A percentile compares a stretch with the other conserved stretches of the same genome.
Evolutionary conservation across 441 rosid species (phyloP).

Genomic region (Syzygium malaccense): DNA sequence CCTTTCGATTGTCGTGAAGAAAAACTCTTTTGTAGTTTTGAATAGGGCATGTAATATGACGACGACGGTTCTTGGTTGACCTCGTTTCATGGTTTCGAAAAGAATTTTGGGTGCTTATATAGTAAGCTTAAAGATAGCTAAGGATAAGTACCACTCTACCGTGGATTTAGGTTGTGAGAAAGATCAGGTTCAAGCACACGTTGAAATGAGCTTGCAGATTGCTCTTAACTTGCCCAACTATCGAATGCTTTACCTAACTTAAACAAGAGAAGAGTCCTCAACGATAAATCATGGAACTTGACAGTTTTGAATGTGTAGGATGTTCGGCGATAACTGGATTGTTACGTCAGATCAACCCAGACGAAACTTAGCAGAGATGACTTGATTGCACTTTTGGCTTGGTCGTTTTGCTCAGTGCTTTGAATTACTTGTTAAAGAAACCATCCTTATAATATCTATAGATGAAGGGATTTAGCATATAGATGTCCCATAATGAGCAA

Average conservation of each 20-base stretch:
- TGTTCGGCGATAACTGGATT: rapidly evolving
- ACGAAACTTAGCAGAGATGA: background rate
- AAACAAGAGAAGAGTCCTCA: background rate
- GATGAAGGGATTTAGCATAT: background rate
- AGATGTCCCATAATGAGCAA: background rate
- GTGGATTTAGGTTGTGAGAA: background rate
- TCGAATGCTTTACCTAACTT: background rate
- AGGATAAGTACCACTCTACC: background rate
- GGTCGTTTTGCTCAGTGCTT: background rate
- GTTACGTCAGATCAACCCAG: background rate
- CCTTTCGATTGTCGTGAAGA: background rate
- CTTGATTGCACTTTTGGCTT: background rate
- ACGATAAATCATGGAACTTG: background rate
- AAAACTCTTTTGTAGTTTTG: background rate
- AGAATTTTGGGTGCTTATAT: background rate
- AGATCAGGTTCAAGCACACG: background rate
- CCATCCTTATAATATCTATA: background rate
- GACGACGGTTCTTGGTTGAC: background rate
- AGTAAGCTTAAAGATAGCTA: background rate
- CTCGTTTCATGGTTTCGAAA: background rate
- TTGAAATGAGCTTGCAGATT: background rate
- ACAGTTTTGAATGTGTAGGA: background rate
- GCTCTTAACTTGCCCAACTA: background rate
- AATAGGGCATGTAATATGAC: background rate
- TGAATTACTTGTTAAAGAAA: background rate